Base-by-base conservation (phyloP, 352 stramenopile species). In the Pilasporangium apinafurcum region DNA sequence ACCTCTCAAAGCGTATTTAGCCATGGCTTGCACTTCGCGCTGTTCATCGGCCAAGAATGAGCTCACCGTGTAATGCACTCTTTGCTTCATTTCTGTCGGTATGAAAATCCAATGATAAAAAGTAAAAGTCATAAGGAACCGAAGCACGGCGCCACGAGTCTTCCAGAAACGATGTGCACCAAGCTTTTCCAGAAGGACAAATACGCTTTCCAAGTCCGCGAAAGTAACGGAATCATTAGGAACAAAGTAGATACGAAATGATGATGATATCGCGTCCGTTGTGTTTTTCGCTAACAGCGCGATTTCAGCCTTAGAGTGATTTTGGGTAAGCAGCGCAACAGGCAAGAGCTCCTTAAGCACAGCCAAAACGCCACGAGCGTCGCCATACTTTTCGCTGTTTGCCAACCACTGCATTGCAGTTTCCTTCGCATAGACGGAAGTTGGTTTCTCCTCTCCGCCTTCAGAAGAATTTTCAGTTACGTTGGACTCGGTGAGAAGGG, bases 61-160 rank as follows among this genome's bases (percentile, higher is more conserved):
- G 20, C 65, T 67, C 32, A 86, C 54, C 22, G 88, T 53, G 8
- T 40, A 35, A 29, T 85, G 65, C 26, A 88, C 56, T n/a, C 67
- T 64, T 16, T 75, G 51, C 28, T 73, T 63, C 26, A 68, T 33
- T 16, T 49, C 48, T 14, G 26, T 29, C 1, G 59, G 65, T 20
- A 83, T 55, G 36, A 84, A 71, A 6, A 78, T 45, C 62, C 73
- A 86, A 51, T 91, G 79, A 49, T 86, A 87, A 32, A 91, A 91
- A 9, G 56, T 65, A 37, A 91, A 79, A 17, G 75, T 66, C 47
- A 75, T 83, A 7, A 83, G 51, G 56, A 91, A 91, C 0, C 79
- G 79, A 33, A 91, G 57, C 17, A 84, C 73, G 4, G 70, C 73
- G 14, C 62, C 76, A 16, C 79, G 75, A 2, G 71, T 86, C 45